Evolutionary conservation across 2,329 filamentous ascomycete genomes (phyloP).

Genomic region (Clathrospora elynae): DNA sequence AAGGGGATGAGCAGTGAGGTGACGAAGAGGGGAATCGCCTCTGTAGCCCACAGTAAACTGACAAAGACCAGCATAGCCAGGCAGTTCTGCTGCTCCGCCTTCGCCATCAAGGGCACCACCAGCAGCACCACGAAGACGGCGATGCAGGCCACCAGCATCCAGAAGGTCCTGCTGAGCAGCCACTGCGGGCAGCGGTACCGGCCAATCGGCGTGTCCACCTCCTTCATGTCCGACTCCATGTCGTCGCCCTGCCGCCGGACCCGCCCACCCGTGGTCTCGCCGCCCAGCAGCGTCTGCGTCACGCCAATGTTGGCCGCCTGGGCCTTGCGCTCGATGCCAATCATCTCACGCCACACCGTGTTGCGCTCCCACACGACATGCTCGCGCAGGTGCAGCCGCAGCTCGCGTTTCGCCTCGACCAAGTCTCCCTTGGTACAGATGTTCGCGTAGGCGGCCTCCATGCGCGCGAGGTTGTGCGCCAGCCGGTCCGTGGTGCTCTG

Average conservation of each 20-base stretch:
- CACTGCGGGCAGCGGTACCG: conserved; percentile 76
- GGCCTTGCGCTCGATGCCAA: conserved; percentile 92
- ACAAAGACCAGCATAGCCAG: conserved; percentile 92
- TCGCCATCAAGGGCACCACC: conserved; percentile 78
- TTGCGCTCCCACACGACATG: conserved; percentile 99
- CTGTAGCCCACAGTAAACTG: conserved; percentile 93
- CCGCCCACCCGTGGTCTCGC: conserved; percentile 68
- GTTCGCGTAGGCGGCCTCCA: conserved; percentile 80
- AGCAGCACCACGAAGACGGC: conserved; percentile 76
- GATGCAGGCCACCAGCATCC: conserved; percentile 73
- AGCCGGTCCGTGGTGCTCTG: conserved; percentile 71
- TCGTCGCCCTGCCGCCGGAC: conserved; percentile 86
- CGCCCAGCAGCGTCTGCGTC: conserved; percentile 76
- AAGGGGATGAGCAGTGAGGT: conserved; percentile 94
- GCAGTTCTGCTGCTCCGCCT: conserved; percentile 92
- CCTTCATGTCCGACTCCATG: conserved; percentile 66
- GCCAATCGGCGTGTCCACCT: conserved; percentile 79
- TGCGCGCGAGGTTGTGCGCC: conserved; percentile 71
- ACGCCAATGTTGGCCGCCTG: conserved; percentile 91
- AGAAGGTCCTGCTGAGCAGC: conserved; percentile 82
- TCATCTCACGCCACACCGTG: conserved; percentile 98
- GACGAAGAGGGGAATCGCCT: conserved; percentile 96
- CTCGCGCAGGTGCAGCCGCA: conserved; percentile 88
- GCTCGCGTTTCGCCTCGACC: conserved; percentile 76
- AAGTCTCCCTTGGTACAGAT: conserved; percentile 83